Conservation (phyloP, 2,329 filamentous ascomycete species). For the Hypocreales sp. region DNA sequence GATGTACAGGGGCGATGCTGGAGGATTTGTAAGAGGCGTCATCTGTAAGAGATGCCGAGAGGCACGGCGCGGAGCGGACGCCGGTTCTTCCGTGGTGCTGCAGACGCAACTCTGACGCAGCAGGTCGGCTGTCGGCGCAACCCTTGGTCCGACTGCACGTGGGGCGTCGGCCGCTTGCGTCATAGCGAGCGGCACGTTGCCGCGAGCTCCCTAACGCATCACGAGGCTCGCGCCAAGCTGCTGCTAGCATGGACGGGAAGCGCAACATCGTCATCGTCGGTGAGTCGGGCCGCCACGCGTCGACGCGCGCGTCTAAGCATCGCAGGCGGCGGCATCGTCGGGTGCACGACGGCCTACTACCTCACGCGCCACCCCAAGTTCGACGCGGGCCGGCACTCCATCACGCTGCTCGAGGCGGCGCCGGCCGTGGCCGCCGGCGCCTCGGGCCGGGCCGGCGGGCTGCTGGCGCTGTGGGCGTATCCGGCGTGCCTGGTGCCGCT, state of each 20-base stretch:
- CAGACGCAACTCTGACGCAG: no score
- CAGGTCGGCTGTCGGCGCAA: no score
- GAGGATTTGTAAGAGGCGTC: no score
- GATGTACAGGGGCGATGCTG: no score
- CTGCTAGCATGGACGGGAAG: conserved; percentile 21
- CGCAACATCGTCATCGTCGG: conserved; percentile 36
- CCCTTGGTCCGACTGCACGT: no score
- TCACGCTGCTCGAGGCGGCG: conserved; percentile 78
- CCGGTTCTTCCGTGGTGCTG: no score
- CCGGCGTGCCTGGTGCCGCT: conserved; percentile 70
- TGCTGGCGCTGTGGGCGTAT: conserved; percentile 86
- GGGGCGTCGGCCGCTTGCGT: no score
- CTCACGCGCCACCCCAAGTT: conserved; percentile 75
- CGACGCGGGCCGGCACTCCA: conserved; percentile 55
- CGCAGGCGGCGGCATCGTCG: conserved; percentile 80
- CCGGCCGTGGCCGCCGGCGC: conserved; percentile 75
- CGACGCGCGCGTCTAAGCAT: neutral
- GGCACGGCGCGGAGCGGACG: no score
- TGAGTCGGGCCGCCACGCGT: conserved; percentile 12
- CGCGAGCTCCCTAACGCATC: no score
- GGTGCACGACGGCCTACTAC: conserved; percentile 81
- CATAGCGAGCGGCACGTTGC: no score
- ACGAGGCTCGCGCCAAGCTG: no score
- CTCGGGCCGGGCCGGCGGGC: conserved; percentile 84
- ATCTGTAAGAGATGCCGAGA: no score